phyloP scores from a whole-genome alignment of 192 early-diverging fungal species.

The Rhizophlyctis rosea region DNA sequence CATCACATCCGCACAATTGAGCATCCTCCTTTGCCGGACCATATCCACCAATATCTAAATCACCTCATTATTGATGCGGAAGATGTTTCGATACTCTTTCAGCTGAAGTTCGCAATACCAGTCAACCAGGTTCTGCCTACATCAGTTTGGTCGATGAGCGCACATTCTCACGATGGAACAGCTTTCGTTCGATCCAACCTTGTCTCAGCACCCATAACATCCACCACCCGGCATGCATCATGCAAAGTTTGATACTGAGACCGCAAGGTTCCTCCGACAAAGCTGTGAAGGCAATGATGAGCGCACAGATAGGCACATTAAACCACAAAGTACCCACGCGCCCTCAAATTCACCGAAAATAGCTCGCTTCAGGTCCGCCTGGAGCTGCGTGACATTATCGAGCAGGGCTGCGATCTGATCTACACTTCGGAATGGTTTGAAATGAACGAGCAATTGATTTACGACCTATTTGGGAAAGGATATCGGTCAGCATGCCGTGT shows the following conservation, averaged over 20 bases:
- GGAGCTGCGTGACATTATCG: slow-evolving; percentile 56
- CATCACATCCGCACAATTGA: background rate
- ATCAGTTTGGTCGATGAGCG: background rate
- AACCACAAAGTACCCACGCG: slow-evolving; percentile 37
- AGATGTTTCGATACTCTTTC: slow-evolving; percentile 76
- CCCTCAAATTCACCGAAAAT: slow-evolving; percentile 73
- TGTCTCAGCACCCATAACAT: slow-evolving; percentile 64
- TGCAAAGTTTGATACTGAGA: slow-evolving; percentile 50
- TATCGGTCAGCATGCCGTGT: background rate
- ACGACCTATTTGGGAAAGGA: slow-evolving; percentile 51
- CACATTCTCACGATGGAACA: background rate
- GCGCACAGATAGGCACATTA: background rate
- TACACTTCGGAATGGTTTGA: slow-evolving; percentile 71
- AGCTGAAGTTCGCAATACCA: slow-evolving; percentile 84
- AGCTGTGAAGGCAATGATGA: slow-evolving; percentile 12
- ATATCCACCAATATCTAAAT: background rate
- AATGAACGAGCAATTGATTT: slow-evolving; percentile 70
- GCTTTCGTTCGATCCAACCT: slow-evolving; percentile 36
- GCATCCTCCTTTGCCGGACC: background rate
- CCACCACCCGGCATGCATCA: slow-evolving; percentile 76
- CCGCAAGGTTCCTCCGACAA: slow-evolving; percentile 33
- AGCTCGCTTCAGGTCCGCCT: slow-evolving; percentile 58
- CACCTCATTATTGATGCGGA: slow-evolving; percentile 63
- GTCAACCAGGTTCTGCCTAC: slow-evolving; percentile 58
- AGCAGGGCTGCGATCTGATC: slow-evolving; percentile 70